Evolutionary conservation across 1,139 yeast species (phyloP).

Genomic region (Zygosaccharomyces sapae): DNA sequence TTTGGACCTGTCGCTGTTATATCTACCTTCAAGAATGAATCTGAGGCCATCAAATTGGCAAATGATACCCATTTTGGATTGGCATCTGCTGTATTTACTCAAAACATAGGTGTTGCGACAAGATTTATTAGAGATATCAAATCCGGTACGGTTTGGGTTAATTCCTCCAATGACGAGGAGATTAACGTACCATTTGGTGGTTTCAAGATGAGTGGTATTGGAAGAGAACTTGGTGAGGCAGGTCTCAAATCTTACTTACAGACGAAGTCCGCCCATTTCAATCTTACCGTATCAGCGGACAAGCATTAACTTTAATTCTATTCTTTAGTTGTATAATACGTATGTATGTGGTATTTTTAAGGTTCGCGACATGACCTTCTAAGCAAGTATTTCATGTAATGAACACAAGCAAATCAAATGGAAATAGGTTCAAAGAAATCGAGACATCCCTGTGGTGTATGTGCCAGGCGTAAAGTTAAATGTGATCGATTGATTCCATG

Average conservation of each 20-base stretch:
- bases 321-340: too few relatives aligned
- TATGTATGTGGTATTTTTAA: background rate
- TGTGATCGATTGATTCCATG: slow-evolving; percentile 37
- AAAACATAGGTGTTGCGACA: slow-evolving; percentile 55
- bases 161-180: slow-evolving; percentile 78
- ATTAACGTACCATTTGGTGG: slow-evolving; percentile 80
- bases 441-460: slow-evolving; percentile 27
- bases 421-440: slow-evolving; percentile 13
- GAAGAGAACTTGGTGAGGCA: slow-evolving; percentile 82
- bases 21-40: slow-evolving; percentile 62
- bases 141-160: slow-evolving; percentile 85
- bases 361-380: background rate
- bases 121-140: slow-evolving; percentile 60
- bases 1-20: slow-evolving; percentile 92
- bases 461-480: slow-evolving; percentile 32
- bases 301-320: background rate
- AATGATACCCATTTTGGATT: slow-evolving; percentile 73
- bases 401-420: slow-evolving; percentile 1
- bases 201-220: slow-evolving; percentile 76
- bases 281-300: slow-evolving; percentile 28
- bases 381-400: background rate
- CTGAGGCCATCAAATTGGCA: slow-evolving; percentile 67
- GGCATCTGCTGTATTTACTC: slow-evolving; percentile 77
- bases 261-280: slow-evolving; percentile 74
- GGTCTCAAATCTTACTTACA: slow-evolving; percentile 76